Evolutionary conservation across 2,329 filamentous ascomycete species (phyloP).

Genomic region (Aspergillus ibericus): DNA sequence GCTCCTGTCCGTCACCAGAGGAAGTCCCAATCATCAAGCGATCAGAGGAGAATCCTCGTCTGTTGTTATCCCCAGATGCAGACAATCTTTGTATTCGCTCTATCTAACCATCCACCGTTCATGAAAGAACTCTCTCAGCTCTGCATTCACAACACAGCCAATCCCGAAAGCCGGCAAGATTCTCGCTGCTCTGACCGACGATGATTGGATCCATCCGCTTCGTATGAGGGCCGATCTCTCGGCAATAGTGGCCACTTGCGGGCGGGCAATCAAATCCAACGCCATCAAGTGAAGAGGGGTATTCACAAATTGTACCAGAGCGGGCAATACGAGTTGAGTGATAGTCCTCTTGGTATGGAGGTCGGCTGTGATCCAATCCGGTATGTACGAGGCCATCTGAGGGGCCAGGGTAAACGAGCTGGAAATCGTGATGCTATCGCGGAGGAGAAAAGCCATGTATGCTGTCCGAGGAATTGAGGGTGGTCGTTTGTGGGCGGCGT

Average conservation of each 20-base stretch:
- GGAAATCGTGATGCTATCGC: constrained; percentile 85
- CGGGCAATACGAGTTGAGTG: constrained; percentile 75
- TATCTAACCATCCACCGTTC: background rate
- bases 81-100: background rate
- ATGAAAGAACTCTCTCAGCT: background rate
- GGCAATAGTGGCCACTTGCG: background rate
- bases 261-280: constrained; percentile 59
- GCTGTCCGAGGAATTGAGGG: background rate
- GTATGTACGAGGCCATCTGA: constrained; percentile 21
- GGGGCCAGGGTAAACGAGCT: constrained; percentile 33
- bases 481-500: background rate
- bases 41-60: background rate
- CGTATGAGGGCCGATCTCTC: background rate
- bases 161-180: background rate
- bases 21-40: background rate
- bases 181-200: background rate
- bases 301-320: constrained; percentile 71
- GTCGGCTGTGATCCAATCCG: constrained; percentile 22
- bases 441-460: constrained; percentile 60
- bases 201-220: background rate
- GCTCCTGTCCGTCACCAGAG: background rate
- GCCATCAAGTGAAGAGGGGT: constrained; percentile 85
- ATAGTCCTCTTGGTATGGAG: constrained; percentile 25
- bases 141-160: background rate
- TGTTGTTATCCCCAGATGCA: background rate